Evolutionary conservation across 805 yeast species (phyloP).

Genomic region (Candida vartiovaarae): DNA sequence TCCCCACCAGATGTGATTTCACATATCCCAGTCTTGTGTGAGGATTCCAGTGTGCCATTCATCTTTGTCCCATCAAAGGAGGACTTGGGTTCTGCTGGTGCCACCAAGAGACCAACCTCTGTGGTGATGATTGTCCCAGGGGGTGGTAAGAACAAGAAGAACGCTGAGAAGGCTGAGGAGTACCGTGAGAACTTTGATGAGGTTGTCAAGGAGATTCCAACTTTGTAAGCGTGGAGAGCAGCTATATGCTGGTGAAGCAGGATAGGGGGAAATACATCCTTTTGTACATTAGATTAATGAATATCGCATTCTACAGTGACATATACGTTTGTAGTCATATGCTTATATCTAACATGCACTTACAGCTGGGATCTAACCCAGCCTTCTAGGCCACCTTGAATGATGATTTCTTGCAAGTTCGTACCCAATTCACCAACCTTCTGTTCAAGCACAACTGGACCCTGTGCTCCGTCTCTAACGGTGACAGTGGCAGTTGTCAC

Average conservation of each 20-base stretch:
- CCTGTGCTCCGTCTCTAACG: conserved; percentile 56
- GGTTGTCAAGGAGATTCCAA: conserved; percentile 80
- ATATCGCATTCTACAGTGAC: background rate
- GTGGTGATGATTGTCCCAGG: conserved; percentile 97
- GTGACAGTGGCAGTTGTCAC: conserved; percentile 77
- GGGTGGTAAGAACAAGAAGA: conserved; percentile 76
- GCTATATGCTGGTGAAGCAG: background rate
- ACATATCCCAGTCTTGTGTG: conserved; percentile 95
- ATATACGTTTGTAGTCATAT: too few species aligned
- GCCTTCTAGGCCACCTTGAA: conserved; percentile 95
- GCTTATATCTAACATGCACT: conserved; percentile 3
- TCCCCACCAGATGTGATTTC: conserved; percentile 96
- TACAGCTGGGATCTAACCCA: conserved; percentile 82
- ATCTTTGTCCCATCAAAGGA: conserved; percentile 95
- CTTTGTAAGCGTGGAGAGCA: conserved; percentile 8
- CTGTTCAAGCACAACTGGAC: conserved; percentile 61
- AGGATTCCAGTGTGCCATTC: conserved; percentile 86
- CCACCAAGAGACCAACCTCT: conserved; percentile 98
- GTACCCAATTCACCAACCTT: conserved; percentile 95
- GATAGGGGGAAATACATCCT: too few species aligned
- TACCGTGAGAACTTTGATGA: conserved; percentile 92
- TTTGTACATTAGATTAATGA: background rate
- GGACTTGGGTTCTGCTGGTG: conserved; percentile 97
- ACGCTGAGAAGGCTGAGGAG: conserved; percentile 66
- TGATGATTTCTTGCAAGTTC: conserved; percentile 92